Evolutionary conservation across 177 flowering plant species (phyloP), one percentile per base, ranked within the genome.

Genomic region (Tripterygium wilfordii): DNA sequence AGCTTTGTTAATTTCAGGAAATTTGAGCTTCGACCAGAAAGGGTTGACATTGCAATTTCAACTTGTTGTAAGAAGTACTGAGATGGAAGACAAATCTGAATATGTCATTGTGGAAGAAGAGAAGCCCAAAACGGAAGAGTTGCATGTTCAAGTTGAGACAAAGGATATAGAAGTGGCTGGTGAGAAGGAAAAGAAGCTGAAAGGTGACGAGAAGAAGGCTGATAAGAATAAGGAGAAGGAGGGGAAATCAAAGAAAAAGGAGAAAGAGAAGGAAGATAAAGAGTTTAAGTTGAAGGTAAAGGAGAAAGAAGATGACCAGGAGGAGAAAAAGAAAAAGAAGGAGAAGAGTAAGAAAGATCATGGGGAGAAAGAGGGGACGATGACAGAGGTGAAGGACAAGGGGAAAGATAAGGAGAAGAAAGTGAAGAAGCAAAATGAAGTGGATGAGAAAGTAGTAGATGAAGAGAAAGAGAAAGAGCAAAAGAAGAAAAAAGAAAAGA

Each of bases 91-190:
- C 36, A 43, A 28, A 14, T 40, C 51, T 48, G 61, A 42, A 31
- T 27, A 38, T 13, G 16, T 29, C 46, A 22, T 16, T n/a, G n/a
- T n/a, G 29, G 57, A 51, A 19, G 50, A 63, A 35, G n/a, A n/a
- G n/a, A 48, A 35, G 14, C 52, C 47, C 16, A 47, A 29, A 35
- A 53, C 63, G 58, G 63, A 70, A 42, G 53, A 63, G 22, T 2
- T 63, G 35, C 49, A 54, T 53, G 5, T 58, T 5, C 58, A 64
- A 49, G 47, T 64, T 20, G 55, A 51, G 54, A 42, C 43, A 8
- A 48, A 61, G 29, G 61, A 48, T 15, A 45, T 20, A 49, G 45
- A 53, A 20, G 16, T 40, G n/a, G 24, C 42, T 15, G 63, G 46
- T 44, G 58, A 4, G 18, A 48, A 51, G 56, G 63, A 44, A 41